A percentile compares a stretch with the other conserved stretches of the same genome.
These are phyloP conservation scores for Lasiosphaeria ovina DNA, from an alignment of 495 filamentous ascomycete species.

Conservation along the genomic window DNA sequence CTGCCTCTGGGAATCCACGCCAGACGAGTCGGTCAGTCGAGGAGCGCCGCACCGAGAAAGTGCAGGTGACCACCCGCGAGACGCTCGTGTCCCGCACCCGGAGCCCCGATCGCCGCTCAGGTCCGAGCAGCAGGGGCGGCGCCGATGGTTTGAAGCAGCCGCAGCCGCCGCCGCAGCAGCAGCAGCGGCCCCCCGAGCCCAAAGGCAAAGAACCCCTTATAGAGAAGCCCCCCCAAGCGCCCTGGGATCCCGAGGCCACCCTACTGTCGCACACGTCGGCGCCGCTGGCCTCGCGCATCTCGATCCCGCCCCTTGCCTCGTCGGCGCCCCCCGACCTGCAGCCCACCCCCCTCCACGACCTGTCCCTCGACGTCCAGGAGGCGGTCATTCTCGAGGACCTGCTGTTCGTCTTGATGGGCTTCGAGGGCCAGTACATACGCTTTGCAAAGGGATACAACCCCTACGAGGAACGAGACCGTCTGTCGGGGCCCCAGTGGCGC, in stretches of 20 bases:
- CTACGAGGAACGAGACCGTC: constrained; percentile 74
- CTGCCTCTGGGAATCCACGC: constrained; percentile 42
- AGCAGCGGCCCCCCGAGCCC: constrained; percentile 44
- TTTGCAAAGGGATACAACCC: constrained; percentile 81
- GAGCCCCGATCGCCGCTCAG: constrained; percentile 63
- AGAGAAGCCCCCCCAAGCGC: constrained; percentile 11
- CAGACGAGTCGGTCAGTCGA: constrained; percentile 39
- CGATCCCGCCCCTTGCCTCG: constrained; percentile 75
- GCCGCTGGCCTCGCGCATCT: constrained; percentile 82
- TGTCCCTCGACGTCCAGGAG: constrained; percentile 81
- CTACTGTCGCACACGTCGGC: constrained; percentile 83
- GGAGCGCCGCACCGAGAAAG: constrained; percentile 49
- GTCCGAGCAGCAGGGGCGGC: constrained; percentile 31
- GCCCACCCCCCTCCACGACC: constrained; percentile 66
- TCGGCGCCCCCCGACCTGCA: constrained; percentile 67
- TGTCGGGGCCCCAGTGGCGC: constrained; percentile 76
- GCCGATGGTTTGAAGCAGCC: neutral
- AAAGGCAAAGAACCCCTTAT: constrained; percentile 15
- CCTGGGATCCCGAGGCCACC: constrained; percentile 80
- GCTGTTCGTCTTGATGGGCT: constrained; percentile 96
- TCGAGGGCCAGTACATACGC: constrained; percentile 93
- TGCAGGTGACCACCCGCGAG: constrained; percentile 63
- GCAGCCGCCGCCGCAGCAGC: constrained; percentile 20
- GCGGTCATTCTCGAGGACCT: constrained; percentile 83
- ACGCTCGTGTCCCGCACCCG: constrained; percentile 58